phyloP scores from a whole-genome alignment of 2,329 filamentous ascomycete species.

The Penicillium hesseltinei region DNA sequence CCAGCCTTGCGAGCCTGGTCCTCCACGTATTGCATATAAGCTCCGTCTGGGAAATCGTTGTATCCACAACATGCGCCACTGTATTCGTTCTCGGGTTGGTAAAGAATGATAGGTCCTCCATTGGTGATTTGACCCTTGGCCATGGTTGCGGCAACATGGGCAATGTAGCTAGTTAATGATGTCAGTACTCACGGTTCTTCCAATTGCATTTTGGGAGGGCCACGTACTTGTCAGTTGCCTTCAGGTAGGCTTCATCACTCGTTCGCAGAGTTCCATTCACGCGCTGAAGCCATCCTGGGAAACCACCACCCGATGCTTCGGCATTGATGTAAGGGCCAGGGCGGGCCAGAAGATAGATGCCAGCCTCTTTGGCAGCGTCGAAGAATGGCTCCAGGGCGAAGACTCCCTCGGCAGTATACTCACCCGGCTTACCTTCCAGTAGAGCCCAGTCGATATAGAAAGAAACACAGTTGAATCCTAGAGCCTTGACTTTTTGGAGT shows the following conservation, averaged over 20 bases:
- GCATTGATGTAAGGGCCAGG: constrained; percentile 78
- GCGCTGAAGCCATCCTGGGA: constrained; percentile 75
- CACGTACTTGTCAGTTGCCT: constrained; percentile 63
- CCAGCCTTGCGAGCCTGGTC: constrained; percentile 67
- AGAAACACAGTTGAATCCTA: constrained; percentile 76
- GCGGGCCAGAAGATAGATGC: constrained; percentile 72
- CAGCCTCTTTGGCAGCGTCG: constrained; percentile 68
- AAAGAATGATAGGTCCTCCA: constrained; percentile 73
- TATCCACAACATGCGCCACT: constrained; percentile 48
- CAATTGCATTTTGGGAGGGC: too few species aligned
- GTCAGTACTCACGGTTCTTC: constrained; percentile 7
- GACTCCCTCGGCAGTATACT: constrained; percentile 68
- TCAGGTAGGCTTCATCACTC: constrained; percentile 59
- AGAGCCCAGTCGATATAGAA: constrained; percentile 80
- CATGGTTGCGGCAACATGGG: constrained; percentile 63
- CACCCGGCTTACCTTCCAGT: constrained; percentile 68
- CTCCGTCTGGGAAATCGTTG: constrained; percentile 61
- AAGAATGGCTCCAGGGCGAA: constrained; percentile 75
- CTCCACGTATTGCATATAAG: constrained; percentile 69
- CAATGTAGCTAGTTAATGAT: constrained; percentile 52
- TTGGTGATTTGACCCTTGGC: constrained; percentile 78
- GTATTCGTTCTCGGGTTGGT: constrained; percentile 83
- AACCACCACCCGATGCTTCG: constrained; percentile 72
- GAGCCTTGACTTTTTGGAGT: constrained; percentile 77
- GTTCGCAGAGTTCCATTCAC: constrained; percentile 65